Base-by-base conservation (phyloP, 108 stramenopile species). In the Asterionellopsis glacialis region DNA sequence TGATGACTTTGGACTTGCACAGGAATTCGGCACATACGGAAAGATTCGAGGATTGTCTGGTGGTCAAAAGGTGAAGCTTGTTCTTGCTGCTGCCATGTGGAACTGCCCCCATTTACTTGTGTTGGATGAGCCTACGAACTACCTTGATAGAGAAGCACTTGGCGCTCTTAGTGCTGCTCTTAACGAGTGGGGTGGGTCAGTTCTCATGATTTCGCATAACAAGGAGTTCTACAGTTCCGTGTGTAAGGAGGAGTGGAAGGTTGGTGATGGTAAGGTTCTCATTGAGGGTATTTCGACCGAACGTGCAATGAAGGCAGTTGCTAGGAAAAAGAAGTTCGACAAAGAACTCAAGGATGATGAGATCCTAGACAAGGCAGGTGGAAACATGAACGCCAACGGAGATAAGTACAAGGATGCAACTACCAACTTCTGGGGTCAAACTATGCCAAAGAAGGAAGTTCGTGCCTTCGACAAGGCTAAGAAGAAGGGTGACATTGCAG, bases 141-240 rank as follows among this genome's bases (percentile, higher is more conserved):
- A 91, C 74, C 86, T 98, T 47, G 98, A 98, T 79, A 79, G 98
- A 9, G 98, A 98, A 58, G 94, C 95, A 1, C 74, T 98, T 10
- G 98, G 98, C 3, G 96, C 96, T 7, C 73, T 98, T 12, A 93
- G 92, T 39, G 72, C 75, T 9, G 98, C 93, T 22, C 80, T 98
- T 47, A 88, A 95, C 63, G 84, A 91, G 21, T 98, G 94, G 90
- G 91, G 96, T 54, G 98, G 98, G 9, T 93, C 95, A 59, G 96
- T 98, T 11, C 81, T 98, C 55, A 98, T 98, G 91, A 98, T 98
- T 77, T 95, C 95, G 0, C 98, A 98, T 80, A 96, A 94, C 85
- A 85, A 89, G 53, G 98, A 98, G 70, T 98, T 98, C 65, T 94
- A 94, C 64, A 68, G 76, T 43, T 77, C 81, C 9, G 88, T 98